phyloP scores from a whole-genome alignment of 257 asterid species.

The Solanum peruvianum region DNA sequence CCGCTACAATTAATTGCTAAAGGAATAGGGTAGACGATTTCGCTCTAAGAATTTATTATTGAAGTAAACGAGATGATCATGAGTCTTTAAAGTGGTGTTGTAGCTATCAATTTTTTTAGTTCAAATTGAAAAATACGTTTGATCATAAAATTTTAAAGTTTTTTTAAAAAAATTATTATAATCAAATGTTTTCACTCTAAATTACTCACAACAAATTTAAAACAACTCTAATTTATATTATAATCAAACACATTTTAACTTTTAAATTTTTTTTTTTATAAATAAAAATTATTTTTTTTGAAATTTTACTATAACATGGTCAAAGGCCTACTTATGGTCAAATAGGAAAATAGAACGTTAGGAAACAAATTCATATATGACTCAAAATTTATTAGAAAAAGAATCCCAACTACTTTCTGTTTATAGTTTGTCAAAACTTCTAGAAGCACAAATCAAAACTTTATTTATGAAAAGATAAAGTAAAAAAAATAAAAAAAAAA shows the following conservation, averaged over 20 bases:
- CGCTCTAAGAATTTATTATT: neutral
- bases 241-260: neutral
- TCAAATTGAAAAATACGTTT: no score
- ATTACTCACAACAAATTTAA: neutral
- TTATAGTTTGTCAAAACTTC: no score
- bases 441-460: neutral
- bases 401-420: neutral
- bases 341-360: neutral
- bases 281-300: no score
- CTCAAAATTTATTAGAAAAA: neutral
- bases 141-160: no score
- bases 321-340: neutral
- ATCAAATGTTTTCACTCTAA: no score
- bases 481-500: neutral
- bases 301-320: neutral
- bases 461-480: no score
- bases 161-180: no score
- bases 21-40: neutral
- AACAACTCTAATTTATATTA: no score
- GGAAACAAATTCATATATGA: neutral
- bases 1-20: neutral
- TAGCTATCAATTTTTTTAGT: no score
- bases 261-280: no score
- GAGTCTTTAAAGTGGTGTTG: neutral
- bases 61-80: neutral